Conservation (phyloP, 306 rosid genomes). For the Benincasa hispida region DNA sequence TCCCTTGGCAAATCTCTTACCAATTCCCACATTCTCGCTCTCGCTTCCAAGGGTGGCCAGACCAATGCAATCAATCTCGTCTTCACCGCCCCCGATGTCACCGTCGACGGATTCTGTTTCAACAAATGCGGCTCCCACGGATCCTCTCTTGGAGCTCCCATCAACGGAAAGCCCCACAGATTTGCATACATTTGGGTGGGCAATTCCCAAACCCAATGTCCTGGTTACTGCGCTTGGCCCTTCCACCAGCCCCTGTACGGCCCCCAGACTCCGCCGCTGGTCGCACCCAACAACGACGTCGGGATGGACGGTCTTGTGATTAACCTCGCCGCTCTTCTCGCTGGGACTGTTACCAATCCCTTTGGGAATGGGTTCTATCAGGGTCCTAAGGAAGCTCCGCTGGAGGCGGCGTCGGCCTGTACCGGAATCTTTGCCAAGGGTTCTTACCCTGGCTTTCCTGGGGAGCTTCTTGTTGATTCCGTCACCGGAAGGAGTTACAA, state of each 20-base stretch:
- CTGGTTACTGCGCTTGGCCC: constrained; percentile 56
- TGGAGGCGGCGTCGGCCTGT: constrained; percentile 54
- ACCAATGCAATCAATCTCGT: constrained; percentile 34
- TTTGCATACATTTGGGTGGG: constrained; percentile 51
- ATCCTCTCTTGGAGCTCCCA: not conserved
- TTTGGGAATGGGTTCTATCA: constrained; percentile 47
- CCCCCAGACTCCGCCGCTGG: constrained; percentile 32
- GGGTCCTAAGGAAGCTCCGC: constrained; percentile 51
- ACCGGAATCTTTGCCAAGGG: constrained; percentile 40
- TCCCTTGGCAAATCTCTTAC: constrained; percentile 44
- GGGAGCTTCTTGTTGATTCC: constrained; percentile 30
- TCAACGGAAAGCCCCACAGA: constrained; percentile 14
- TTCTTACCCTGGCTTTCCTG: constrained; percentile 49
- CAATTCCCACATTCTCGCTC: constrained; percentile 5
- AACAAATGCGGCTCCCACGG: constrained; percentile 47
- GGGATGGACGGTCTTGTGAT: constrained; percentile 52
- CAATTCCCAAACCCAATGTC: constrained; percentile 53
- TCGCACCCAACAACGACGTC: constrained; percentile 44
- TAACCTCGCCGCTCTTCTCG: constrained; percentile 37
- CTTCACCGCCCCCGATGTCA: constrained; percentile 36
- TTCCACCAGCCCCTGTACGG: constrained; percentile 57
- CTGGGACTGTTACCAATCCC: constrained; percentile 40
- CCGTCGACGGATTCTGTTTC: constrained; percentile 40
- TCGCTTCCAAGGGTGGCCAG: constrained; percentile 35
- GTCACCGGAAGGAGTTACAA: constrained; percentile 43